phyloP scores from a whole-genome alignment of 2,329 filamentous ascomycete genomes.

The Passalora sequoiae region DNA sequence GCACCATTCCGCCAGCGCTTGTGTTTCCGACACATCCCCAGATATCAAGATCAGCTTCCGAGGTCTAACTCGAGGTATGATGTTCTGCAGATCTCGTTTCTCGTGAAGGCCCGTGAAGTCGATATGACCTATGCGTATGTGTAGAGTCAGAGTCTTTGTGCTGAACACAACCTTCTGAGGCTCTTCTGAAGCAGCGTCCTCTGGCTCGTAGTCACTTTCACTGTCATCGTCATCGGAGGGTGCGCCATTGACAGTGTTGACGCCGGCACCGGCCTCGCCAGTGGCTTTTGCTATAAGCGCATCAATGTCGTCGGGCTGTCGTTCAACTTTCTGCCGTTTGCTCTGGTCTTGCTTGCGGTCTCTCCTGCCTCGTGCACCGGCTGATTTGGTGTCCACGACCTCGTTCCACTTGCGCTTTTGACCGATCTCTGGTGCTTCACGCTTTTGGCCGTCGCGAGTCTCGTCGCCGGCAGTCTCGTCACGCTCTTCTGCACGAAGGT shows the following conservation, averaged over 20 bases:
- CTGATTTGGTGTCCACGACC: slow-evolving; percentile 38
- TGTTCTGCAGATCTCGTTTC: slow-evolving; percentile 86
- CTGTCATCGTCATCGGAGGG: slow-evolving; percentile 33
- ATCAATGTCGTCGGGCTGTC: slow-evolving; percentile 34
- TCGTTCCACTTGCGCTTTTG: slow-evolving; percentile 96
- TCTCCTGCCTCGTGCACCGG: slow-evolving; percentile 50
- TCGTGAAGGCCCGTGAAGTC: slow-evolving; percentile 93
- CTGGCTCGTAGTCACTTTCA: slow-evolving; percentile 48
- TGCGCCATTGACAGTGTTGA: slow-evolving; percentile 16
- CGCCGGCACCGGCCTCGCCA: slow-evolving; percentile 16
- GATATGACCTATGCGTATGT: slow-evolving; percentile 75
- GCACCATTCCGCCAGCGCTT: slow-evolving; percentile 72
- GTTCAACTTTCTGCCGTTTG: slow-evolving; percentile 18
- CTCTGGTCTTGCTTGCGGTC: slow-evolving; percentile 46
- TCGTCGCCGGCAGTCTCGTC: slow-evolving; percentile 67
- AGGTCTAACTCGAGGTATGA: slow-evolving; percentile 89
- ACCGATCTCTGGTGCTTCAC: slow-evolving; percentile 55
- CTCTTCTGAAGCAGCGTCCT: slow-evolving; percentile 50
- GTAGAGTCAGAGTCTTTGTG: slow-evolving; percentile 59
- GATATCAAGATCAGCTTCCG: slow-evolving; percentile 91
- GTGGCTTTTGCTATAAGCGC: slow-evolving; percentile 31
- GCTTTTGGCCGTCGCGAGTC: slow-evolving; percentile 49
- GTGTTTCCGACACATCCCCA: slow-evolving; percentile 73
- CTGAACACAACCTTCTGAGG: slow-evolving; percentile 71
- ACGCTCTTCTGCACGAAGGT: slow-evolving; percentile 84